These are phyloP conservation scores for Grosmannia clavigera DNA, from an alignment of 2,329 filamentous ascomycete species.

Conservation along the genomic window DNA sequence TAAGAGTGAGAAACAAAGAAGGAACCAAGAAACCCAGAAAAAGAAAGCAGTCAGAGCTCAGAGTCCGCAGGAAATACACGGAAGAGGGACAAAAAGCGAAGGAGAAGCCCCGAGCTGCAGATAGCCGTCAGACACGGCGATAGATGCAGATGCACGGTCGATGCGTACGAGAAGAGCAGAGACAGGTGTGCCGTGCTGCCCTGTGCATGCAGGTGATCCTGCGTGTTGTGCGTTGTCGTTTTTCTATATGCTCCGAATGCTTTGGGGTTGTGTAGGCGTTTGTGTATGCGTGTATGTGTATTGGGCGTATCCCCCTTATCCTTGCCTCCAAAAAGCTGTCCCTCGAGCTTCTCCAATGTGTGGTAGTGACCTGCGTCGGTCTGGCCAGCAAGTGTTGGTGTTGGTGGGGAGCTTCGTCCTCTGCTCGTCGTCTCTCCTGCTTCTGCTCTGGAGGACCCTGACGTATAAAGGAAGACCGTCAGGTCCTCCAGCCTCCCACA, in stretches of 20 bases:
- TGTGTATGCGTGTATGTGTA: background rate
- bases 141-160: background rate
- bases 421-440: background rate
- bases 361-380: background rate
- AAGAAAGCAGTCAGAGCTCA: background rate
- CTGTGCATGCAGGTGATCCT: no score
- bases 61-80: background rate
- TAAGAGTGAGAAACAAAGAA: background rate
- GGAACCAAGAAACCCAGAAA: background rate
- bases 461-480: conserved; percentile 7
- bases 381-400: background rate
- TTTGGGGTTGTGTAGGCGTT: no score
- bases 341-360: background rate
- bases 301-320: background rate
- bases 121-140: background rate
- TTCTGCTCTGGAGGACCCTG: conserved; percentile 1
- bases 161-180: background rate
- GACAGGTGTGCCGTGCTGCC: background rate
- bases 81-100: background rate
- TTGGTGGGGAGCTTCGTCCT: no score
- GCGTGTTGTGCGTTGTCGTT: no score
- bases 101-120: background rate
- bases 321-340: background rate
- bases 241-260: no score
- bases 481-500: background rate